phyloP scores from a whole-genome alignment of 73 alveolate species.

The Blepharisma stoltei region DNA sequence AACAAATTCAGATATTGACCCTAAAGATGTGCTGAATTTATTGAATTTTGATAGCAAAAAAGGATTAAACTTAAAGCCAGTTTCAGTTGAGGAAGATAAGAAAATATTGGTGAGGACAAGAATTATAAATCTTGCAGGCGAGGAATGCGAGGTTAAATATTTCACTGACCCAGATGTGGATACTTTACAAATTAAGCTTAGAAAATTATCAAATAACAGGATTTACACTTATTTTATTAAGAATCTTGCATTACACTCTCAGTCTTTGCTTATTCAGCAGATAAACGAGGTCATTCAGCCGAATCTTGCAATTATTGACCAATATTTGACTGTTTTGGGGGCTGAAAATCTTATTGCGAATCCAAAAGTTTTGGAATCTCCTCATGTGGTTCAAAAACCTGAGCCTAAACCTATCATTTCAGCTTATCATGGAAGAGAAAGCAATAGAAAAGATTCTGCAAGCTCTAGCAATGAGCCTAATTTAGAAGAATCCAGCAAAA shows the following conservation, averaged over 20 bases:
- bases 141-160: not conserved
- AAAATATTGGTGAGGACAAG: not conserved
- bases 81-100: not conserved
- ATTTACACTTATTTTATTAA: not conserved
- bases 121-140: not conserved
- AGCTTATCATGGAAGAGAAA: too few species aligned
- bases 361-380: too few species aligned
- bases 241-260: constrained; percentile 6
- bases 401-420: too few species aligned
- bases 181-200: not conserved
- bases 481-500: too few species aligned
- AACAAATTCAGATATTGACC: too few species aligned
- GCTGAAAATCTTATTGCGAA: too few species aligned
- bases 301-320: not conserved
- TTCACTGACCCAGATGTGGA: not conserved
- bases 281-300: constrained; percentile 8
- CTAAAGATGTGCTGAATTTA: too few species aligned
- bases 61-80: not conserved
- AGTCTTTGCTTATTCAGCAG: not conserved
- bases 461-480: too few species aligned
- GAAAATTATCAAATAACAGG: not conserved
- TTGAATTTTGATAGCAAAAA: not conserved
- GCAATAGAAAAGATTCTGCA: too few species aligned
- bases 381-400: too few species aligned
- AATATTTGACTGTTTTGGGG: not conserved